Percentiles rank a stretch among this genome's conserved stretches.
Conservation (phyloP, 352 stramenopile species). For the Phytophthora constricta region DNA sequence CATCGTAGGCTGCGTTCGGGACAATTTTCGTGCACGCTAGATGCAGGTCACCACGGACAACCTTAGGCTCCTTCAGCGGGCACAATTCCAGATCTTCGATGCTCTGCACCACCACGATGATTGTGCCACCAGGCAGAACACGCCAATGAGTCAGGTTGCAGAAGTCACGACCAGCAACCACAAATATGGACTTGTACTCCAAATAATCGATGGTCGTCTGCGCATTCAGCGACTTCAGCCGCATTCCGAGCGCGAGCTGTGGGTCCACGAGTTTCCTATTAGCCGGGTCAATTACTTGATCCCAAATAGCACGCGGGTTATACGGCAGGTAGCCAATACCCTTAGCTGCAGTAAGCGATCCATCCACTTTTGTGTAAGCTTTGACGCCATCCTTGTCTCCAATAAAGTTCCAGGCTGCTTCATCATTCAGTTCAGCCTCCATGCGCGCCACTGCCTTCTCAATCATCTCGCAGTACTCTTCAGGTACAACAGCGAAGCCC, state of each 20-base stretch:
- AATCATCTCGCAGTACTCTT: conserved; percentile 63
- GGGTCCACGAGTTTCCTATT: conserved; percentile 64
- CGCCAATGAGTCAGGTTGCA: conserved; percentile 77
- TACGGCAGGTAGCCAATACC: conserved; percentile 59
- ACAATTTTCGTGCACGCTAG: conserved; percentile 73
- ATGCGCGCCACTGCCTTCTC: conserved; percentile 64
- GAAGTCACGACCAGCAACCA: conserved; percentile 78
- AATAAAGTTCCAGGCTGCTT: conserved; percentile 66
- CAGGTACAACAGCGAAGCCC: conserved; percentile 49
- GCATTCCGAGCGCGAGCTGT: conserved; percentile 54
- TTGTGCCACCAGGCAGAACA: conserved; percentile 63
- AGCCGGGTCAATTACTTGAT: conserved; percentile 55
- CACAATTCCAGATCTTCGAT: conserved; percentile 64
- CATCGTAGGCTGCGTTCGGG: conserved; percentile 62
- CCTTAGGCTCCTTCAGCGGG: conserved; percentile 71
- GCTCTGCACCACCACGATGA: conserved; percentile 72
- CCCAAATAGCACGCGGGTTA: conserved; percentile 60
- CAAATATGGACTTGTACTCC: conserved; percentile 84
- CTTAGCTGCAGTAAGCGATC: conserved; percentile 66
- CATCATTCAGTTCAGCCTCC: conserved; percentile 65
- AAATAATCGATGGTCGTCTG: conserved; percentile 77
- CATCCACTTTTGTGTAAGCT: conserved; percentile 71
- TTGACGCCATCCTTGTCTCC: conserved; percentile 76
- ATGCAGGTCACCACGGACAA: conserved; percentile 72
- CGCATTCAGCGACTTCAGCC: conserved; percentile 49